These are phyloP conservation scores for Sophora flavescens DNA, from an alignment of 306 rosid species.

Conservation along the genomic window DNA sequence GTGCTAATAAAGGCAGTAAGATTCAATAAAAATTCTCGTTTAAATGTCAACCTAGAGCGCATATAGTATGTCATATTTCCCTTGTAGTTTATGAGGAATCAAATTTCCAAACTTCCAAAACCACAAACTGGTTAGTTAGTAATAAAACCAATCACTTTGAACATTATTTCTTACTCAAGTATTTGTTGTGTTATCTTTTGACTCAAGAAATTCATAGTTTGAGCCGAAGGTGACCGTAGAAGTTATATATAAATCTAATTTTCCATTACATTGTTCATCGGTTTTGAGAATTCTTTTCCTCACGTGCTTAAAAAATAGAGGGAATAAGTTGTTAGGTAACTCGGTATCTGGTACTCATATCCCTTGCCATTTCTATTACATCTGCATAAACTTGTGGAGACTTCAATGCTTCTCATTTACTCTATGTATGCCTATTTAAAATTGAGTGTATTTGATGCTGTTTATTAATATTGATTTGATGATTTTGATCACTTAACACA, in stretches of 20 bases:
- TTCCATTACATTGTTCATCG: neutral
- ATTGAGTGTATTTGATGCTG: neutral
- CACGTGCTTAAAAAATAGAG: too few species aligned
- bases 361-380: neutral
- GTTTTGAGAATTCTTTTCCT: too few species aligned
- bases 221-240: too few species aligned
- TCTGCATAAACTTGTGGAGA: neutral
- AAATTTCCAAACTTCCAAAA: slow-evolving; percentile 7
- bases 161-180: neutral
- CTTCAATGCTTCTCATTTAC: neutral
- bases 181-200: too few species aligned
- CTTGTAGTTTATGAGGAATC: slow-evolving; percentile 15
- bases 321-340: too few species aligned
- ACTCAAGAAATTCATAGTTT: too few species aligned
- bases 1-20: neutral
- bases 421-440: neutral
- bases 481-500: neutral
- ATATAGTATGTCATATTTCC: neutral
- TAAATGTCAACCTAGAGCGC: neutral
- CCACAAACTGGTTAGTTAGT: neutral
- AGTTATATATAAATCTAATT: neutral
- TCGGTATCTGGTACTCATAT: too few species aligned
- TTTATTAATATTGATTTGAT: neutral
- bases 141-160: neutral
- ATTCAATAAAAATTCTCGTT: neutral